Conservation (phyloP, 108 stramenopile genomes). For the Nitzschia palea region DNA sequence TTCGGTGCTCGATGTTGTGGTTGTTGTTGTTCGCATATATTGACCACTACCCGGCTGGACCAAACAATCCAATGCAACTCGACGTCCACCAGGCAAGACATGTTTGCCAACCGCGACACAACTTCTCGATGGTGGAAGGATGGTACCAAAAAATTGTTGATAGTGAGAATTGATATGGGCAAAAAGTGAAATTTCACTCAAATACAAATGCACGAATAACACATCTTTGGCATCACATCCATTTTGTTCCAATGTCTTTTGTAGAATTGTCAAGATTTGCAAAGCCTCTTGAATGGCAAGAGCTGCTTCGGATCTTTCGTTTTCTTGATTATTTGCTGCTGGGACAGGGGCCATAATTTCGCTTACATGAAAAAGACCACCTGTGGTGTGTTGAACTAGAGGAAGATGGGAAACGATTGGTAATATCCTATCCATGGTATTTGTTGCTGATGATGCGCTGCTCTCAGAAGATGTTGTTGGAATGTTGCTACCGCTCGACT, state of each 20-base stretch:
- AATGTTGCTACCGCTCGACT: too few relatives aligned
- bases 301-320: slow-evolving; percentile 41
- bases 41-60: slow-evolving; percentile 71
- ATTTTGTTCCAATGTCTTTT: slow-evolving; percentile 32
- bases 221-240: slow-evolving; percentile 75
- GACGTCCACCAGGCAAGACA: slow-evolving; percentile 68
- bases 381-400: slow-evolving; percentile 45
- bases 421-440: not conserved
- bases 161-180: slow-evolving; percentile 86
- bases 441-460: too few relatives aligned
- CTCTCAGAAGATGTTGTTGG: too few relatives aligned
- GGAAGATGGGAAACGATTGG: slow-evolving; percentile 31
- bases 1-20: not conserved
- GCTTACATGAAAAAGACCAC: slow-evolving; percentile 71
- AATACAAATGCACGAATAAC: slow-evolving; percentile 90
- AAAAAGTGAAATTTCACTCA: slow-evolving; percentile 91
- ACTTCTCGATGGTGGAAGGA: slow-evolving; percentile 78
- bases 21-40: slow-evolving; percentile 51
- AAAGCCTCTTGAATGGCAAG: slow-evolving; percentile 60
- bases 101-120: slow-evolving; percentile 78
- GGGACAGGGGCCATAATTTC: slow-evolving; percentile 64
- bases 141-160: slow-evolving; percentile 69
- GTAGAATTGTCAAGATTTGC: slow-evolving; percentile 48
- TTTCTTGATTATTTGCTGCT: slow-evolving; percentile 19
- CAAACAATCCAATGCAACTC: slow-evolving; percentile 82